phyloP scores from a whole-genome alignment of 148 eudicot genomes.

The Camellia japonica region DNA sequence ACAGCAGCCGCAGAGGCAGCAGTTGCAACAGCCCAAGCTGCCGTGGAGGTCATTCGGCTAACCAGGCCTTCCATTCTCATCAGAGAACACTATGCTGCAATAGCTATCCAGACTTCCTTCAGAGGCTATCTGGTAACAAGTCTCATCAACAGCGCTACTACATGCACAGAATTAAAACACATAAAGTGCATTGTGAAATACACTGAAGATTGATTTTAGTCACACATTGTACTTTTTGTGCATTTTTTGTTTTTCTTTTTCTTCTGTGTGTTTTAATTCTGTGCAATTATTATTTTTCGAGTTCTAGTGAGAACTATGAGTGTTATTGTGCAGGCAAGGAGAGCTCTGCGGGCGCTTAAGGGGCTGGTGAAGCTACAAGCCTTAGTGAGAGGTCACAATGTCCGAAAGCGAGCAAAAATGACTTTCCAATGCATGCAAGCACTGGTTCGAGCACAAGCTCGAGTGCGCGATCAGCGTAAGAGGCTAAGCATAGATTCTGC shows the following conservation, averaged over 20 bases:
- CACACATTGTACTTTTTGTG: too few species aligned
- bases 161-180: too few species aligned
- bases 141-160: too few species aligned
- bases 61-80: constrained; percentile 33
- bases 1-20: constrained; percentile 74
- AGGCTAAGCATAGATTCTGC: constrained; percentile 45
- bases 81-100: constrained; percentile 49
- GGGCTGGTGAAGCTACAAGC: constrained; percentile 92
- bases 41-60: constrained; percentile 56
- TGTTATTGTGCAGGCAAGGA: constrained; percentile 52
- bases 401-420: constrained; percentile 65
- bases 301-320: neutral
- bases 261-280: too few species aligned
- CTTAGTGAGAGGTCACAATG: constrained; percentile 76
- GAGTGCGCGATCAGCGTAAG: constrained; percentile 61
- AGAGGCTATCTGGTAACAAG: constrained; percentile 74
- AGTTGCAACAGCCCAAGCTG: constrained; percentile 70
- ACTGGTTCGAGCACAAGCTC: constrained; percentile 60
- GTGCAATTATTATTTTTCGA: neutral
- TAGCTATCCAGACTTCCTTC: constrained; percentile 58
- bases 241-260: too few species aligned
- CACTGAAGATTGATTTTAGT: too few species aligned
- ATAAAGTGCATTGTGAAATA: too few species aligned
- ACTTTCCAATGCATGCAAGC: constrained; percentile 78
- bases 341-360: constrained; percentile 74